Base-by-base conservation (phyloP, 2,329 filamentous ascomycete genomes). In the Hymenoscyphus occultus region DNA sequence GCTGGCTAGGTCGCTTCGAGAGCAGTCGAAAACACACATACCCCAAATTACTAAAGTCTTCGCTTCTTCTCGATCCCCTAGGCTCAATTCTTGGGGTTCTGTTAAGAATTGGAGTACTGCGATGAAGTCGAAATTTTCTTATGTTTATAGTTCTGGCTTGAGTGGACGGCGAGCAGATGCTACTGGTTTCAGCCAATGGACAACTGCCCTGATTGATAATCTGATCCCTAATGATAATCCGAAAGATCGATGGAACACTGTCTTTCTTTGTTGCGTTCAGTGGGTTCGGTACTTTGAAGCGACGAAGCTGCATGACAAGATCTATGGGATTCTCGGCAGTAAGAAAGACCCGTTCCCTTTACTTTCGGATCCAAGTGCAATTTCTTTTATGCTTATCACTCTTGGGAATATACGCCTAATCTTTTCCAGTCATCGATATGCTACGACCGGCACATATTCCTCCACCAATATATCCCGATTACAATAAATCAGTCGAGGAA, bases 391-490 rank as follows among this genome's bases (percentile, higher is more conserved):
- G 35, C 7, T 14, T 13, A 31, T 5, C 19, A 22, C 3, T 12
- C 22, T 22, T 54, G 5, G 1, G 1, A 2, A 35, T 35, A 35
- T 35, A 54, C 22, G 12, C 14, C 12, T 28, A 22, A 13, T 13
- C 4, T 22, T n/a, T 51, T 28, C 45, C 22, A 54, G 48, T 64
- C 31, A 64, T 64, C n/a, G 62, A 64, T 31, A 39, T 64, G n/a
- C 42, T 64, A 12, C 42, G 62, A 14, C 62, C 62, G n/a, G 31
- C 57, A 28, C 57, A 64, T 32, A 57, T 64, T 22, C 14, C 45
- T 14, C 62, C 57, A 3, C 62, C 62, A 13, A 60, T 64, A 54
- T 60, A 60, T 56, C 65, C 65, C 2, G 65, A 67, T n/a, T 67
- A 67, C 42, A 54, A 45, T 45, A 67, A 65, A 48, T 35, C 59